Evolutionary conservation across 345 rosid species (phyloP), one percentile per base, ranked within the genome.

Genomic region (Hibiscus tridactylites): DNA sequence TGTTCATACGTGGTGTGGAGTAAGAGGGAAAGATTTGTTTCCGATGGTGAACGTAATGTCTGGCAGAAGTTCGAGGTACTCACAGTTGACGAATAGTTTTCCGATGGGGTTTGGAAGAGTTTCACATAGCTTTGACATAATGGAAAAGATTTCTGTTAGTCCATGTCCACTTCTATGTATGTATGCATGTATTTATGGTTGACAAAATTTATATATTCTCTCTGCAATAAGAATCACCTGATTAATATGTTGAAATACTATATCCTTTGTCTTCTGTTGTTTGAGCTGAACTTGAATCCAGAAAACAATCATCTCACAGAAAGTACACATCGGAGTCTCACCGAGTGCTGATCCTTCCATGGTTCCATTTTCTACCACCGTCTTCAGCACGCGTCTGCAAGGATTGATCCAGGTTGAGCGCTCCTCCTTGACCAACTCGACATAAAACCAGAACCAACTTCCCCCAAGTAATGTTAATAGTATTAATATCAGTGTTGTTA

Each of bases 271-370:
- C 73, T 75, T 75, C 73, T 88, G 77, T 64, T 85, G 83, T 62
- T 81, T 74, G 26, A 85, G 83, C 78, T 81, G 84, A 62, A 78
- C 72, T 71, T 88, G 88, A 73, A 84, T 74, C 89, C 89, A 81
- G 70, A 79, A 75, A 61, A 80, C 84, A 7, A 80, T 71, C 85
- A 80, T 84, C 85, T 83, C 85, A 52, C 88, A 85, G 61, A 82
- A 79, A 17, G 85, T 73, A 52, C 92, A 84, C n/a, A 77, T 31
- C 11, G 76, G 53, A 73, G 69, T 77, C 53, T 73, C 77, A 7
- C 73, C 72, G n/a, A 50, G 49, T 3, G 76, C 33, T 50, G 76
- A 60, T n/a, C 47, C 47, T 44, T 44, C 13, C 12, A 44, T 44
- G 47, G 69, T 70, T 78, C 61, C 63, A 26, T 80, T 68, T 56